Conservation (phyloP, 1,284 basidiomycete species). For the Melampsora occidentalis region DNA sequence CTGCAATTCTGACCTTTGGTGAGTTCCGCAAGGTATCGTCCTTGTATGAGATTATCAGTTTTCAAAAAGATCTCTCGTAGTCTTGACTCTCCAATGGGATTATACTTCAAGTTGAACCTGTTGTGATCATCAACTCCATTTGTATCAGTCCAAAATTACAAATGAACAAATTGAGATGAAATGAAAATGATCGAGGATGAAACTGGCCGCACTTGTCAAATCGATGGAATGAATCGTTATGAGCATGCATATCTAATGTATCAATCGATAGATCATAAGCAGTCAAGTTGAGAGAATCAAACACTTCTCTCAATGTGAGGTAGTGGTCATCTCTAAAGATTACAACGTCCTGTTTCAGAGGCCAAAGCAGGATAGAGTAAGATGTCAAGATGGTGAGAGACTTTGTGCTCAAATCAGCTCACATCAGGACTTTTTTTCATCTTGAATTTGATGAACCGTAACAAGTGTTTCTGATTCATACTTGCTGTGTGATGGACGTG, state of each 20-base stretch:
- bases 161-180: neutral
- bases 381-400: neutral
- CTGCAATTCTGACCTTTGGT: slow-evolving; percentile 68
- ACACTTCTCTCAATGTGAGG: slow-evolving; percentile 87
- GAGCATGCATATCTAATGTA: slow-evolving; percentile 98
- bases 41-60: slow-evolving; percentile 90
- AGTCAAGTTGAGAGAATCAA: slow-evolving; percentile 87
- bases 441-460: slow-evolving; percentile 98
- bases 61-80: slow-evolving; percentile 97
- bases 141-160: neutral
- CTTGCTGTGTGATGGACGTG: slow-evolving; percentile 97
- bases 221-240: slow-evolving; percentile 92
- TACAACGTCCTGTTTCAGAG: slow-evolving; percentile 75
- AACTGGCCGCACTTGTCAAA: slow-evolving; percentile 95
- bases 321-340: slow-evolving; percentile 89
- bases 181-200: neutral
- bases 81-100: slow-evolving; percentile 90
- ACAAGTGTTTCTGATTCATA: slow-evolving; percentile 99
- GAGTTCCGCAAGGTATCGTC: slow-evolving; percentile 89
- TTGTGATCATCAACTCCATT: neutral
- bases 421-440: slow-evolving; percentile 60
- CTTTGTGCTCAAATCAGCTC: slow-evolving; percentile 35
- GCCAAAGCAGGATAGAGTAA: neutral
- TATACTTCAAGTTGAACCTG: slow-evolving; percentile 63
- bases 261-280: slow-evolving; percentile 99